Evolutionary conservation across 2,329 filamentous ascomycete species (phyloP), one percentile per base, ranked within the genome.

Genomic region (Botrytis hyacinthi): DNA sequence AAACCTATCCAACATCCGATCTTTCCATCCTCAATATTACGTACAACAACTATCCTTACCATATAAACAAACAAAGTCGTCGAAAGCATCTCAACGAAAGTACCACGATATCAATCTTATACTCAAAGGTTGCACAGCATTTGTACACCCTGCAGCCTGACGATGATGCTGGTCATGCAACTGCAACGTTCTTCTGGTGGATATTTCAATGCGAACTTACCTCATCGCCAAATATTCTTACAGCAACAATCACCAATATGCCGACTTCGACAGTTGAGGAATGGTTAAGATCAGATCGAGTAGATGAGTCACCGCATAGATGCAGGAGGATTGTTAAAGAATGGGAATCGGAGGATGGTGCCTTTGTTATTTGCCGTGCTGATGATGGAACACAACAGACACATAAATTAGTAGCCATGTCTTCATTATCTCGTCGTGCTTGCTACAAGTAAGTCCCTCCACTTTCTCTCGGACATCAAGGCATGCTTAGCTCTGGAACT

Each of bases 361-460:
- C 78, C 80, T 81, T 78, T 78, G 76, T 81, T 69, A 81, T 77
- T 73, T 81, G 78, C 76, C 76, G 77, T 80, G 80, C 82, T 84
- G 77, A 84, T 78, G 75, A 82, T 80, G 77, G 76, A 78, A 79
- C 74, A 60, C 73, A 78, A 77, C 79, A 81, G 79, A 80, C 77
- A 42, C 79, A 81, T 77, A 70, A 73, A 77, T 76, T 81, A 77
- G 75, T 79, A 74, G 77, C 81, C 79, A 95, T 94, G 92, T 92
- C 92, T 85, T 92, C 91, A 75, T 88, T 94, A 80, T 93, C 92
- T 82, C 92, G 92, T 84, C 91, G 92, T 84, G 92, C 92, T 80
- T 95, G 92, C 88, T 81, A 81, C 75, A 81, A 91, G 84, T 73
- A 69, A 73, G 71, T 73, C 22, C 12, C 32, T 48, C 40, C 35